Base-by-base conservation (phyloP, 1,139 yeast genomes). In the Blastobotrys raffinosifermentans region DNA sequence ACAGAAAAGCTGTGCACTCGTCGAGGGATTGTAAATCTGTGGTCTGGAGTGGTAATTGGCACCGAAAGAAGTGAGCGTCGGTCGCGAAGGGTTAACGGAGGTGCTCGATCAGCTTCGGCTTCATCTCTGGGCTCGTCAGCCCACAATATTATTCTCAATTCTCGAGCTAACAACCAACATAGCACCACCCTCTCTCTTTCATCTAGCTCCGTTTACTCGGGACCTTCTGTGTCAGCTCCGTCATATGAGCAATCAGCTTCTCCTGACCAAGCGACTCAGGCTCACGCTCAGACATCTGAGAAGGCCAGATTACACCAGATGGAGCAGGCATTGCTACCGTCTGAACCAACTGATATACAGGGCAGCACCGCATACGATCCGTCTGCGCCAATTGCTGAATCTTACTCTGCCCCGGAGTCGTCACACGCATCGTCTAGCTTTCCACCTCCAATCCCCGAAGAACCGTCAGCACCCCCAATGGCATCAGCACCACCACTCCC, bases 1-100 rank as follows among this genome's bases (percentile, higher is more conserved):
- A 89, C 93, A 2, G 95, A 85, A 60, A 72, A 73, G 50, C 68
- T 79, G 49, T 84, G 84, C 55, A 63, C 86, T 40, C 72, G 77
- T 65, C 77, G 78, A 47, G 84, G 86, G 52, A 86, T 85, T 22
- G 67, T 86, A 6, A 86, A 86, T 27, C 62, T 85, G 48, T 84
- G 89, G 37, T 73, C 85, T 1, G 95, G 84, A 58, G 73, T 85
- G 2, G 69, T 84, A 13, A 72, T 86, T 23, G 96, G 96, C 4
- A 86, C 94, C 0, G 78, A 72, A 50, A 64, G 87, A 46, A 18
- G 38, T 13, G 30, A n/a, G n/a, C n/a, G n/a, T n/a, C n/a, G n/a
- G n/a, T n/a, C n/a, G n/a, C n/a, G n/a, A n/a, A n/a, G n/a, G n/a
- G n/a, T n/a, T n/a, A n/a, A n/a, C n/a, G n/a, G n/a, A n/a, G n/a